Evolutionary conservation across 73 alveolate genomes (phyloP).

Genomic region (Halteria grandinella): DNA sequence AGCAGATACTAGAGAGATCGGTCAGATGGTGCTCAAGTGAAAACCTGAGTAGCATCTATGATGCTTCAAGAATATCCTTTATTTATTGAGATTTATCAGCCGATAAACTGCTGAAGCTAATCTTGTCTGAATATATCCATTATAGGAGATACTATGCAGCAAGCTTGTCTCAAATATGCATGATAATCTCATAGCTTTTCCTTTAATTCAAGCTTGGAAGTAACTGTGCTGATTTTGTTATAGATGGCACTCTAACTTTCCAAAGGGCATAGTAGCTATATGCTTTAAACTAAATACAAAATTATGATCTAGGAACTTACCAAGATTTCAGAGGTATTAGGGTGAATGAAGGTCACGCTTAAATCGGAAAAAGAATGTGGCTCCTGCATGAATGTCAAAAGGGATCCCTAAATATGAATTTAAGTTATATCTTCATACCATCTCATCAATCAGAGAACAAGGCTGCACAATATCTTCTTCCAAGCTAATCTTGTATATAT

Average conservation of each 20-base stretch:
- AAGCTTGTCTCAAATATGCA: too few relatives aligned
- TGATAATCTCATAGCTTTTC: too few relatives aligned
- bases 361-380: conserved; percentile 47
- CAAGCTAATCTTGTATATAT: conserved; percentile 25
- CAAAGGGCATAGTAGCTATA: too few relatives aligned
- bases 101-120: too few relatives aligned
- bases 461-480: conserved; percentile 4
- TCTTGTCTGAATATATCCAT: too few relatives aligned
- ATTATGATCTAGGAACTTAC: not conserved
- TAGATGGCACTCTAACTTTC: too few relatives aligned
- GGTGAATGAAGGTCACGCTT: conserved; percentile 2
- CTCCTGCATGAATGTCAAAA: not conserved
- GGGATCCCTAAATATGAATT: not conserved
- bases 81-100: too few relatives aligned
- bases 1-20: not conserved
- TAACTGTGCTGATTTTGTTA: too few relatives aligned
- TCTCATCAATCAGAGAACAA: conserved; percentile 32
- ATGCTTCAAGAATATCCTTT: too few relatives aligned
- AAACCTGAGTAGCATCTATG: conserved; percentile 30
- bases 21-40: conserved; percentile 21
- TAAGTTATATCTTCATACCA: not conserved
- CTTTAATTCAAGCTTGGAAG: too few relatives aligned
- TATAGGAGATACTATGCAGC: too few relatives aligned
- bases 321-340: not conserved
- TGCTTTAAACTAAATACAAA: too few relatives aligned